phyloP scores from a whole-genome alignment of 2,329 filamentous ascomycete species.

The Fusarium chlamydosporum region DNA sequence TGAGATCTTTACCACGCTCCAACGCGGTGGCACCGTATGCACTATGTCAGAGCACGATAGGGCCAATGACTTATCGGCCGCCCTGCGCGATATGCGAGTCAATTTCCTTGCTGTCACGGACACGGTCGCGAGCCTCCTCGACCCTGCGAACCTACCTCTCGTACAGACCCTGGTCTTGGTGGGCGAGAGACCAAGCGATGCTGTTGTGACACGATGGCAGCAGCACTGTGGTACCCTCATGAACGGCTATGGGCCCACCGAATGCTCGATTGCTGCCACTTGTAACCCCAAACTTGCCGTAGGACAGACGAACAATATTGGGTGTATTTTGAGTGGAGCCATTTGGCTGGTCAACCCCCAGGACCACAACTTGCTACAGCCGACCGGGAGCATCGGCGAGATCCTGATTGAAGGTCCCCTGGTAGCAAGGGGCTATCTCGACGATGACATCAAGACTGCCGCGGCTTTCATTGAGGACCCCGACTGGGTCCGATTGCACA shows the following conservation, averaged over 20 bases:
- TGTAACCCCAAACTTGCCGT: slow-evolving; percentile 13
- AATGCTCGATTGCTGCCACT: slow-evolving; percentile 15
- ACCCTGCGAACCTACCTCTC: slow-evolving; percentile 11
- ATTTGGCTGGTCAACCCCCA: slow-evolving; percentile 11
- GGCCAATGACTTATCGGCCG: slow-evolving; percentile 4
- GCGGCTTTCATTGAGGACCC: slow-evolving; percentile 13
- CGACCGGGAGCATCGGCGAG: slow-evolving; percentile 11
- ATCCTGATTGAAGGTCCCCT: slow-evolving; percentile 12
- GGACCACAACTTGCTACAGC: slow-evolving; percentile 13
- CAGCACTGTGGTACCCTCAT: slow-evolving; percentile 9
- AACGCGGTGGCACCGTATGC: slow-evolving; percentile 11
- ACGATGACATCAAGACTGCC: slow-evolving; percentile 11
- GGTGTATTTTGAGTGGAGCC: slow-evolving; percentile 13
- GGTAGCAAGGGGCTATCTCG: slow-evolving; percentile 7
- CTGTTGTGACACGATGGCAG: slow-evolving; percentile 12
- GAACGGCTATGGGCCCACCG: slow-evolving; percentile 17
- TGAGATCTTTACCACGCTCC: slow-evolving; percentile 14
- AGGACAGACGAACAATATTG: slow-evolving; percentile 15
- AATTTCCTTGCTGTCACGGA: slow-evolving; percentile 16
- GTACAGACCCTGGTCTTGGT: slow-evolving; percentile 16
- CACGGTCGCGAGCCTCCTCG: slow-evolving; percentile 13
- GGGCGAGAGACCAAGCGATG: slow-evolving; percentile 17
- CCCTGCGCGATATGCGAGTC: slow-evolving; percentile 16
- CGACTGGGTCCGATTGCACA: slow-evolving; percentile 10
- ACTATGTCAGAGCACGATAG: slow-evolving; percentile 11